Evolutionary conservation across 208 protist genomes (phyloP), one percentile per base, ranked within the genome.

Genomic region (Giardia muris): DNA sequence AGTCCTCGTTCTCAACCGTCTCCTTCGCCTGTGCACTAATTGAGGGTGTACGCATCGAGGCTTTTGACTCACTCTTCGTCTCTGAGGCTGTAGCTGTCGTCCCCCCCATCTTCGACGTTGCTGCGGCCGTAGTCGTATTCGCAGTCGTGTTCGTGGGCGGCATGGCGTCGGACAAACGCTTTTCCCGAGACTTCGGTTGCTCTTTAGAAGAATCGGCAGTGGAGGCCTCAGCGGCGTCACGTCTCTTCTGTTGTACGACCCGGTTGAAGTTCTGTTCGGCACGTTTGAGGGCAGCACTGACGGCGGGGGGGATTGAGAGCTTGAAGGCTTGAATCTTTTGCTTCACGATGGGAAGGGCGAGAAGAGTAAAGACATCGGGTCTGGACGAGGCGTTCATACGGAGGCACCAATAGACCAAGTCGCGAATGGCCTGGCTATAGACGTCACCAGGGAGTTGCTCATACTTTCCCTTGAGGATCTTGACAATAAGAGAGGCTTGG

Each of bases 401-500:
- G 30, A 90, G 45, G 48, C 87, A 90, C 87, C 87, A 90, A 1
- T 47, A 47, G 45, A 90, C 87, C 45, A 90, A 47, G 44, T 90
- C 43, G 19, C 1, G 46, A 1, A 90, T 4, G 46, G 4, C 1
- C 48, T 90, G 43, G 45, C 43, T 47, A 47, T 90, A 90, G 4
- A 10, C 19, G n/a, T 90, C 10, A 1, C 1, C 87, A 44, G 87
- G 87, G 2, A 90, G 44, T 0, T 2, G 2, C 48, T 90, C 45
- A 90, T 90, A 90, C 45, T 90, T 90, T 39, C 87, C 87, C 45
- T 90, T 90, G 46, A 90, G 4, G 48, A 90, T 90, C 2, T 90
- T 90, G 10, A 90, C 44, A 1, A 90, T 4, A n/a, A 90, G 48
- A 43, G 87, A 22, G 10, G 87, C 87, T n/a, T 90, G 45, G 87